phyloP scores from a whole-genome alignment of 345 rosid species.

The Pistacia atlantica region DNA sequence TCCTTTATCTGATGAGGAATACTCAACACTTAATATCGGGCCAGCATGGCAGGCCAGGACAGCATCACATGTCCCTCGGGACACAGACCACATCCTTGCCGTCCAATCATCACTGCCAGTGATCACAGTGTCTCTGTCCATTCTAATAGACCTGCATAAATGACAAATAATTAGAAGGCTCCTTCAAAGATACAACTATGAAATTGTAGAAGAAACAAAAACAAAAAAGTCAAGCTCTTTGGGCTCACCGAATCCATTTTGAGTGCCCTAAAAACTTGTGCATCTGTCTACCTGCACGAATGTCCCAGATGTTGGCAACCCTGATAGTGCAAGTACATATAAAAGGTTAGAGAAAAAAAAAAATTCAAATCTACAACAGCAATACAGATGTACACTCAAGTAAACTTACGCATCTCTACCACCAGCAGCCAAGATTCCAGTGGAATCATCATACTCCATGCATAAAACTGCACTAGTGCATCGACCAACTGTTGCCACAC shows the following conservation, averaged over 20 bases:
- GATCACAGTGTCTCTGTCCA: slow-evolving; percentile 91
- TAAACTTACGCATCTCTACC: slow-evolving; percentile 94
- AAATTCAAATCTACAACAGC: background rate
- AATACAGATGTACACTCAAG: slow-evolving; percentile 5
- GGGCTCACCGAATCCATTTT: slow-evolving; percentile 92
- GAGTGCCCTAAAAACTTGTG: slow-evolving; percentile 94
- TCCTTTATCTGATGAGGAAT: slow-evolving; percentile 79
- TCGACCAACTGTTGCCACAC: slow-evolving; percentile 99
- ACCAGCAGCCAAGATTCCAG: slow-evolving; percentile 93
- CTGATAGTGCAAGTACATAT: slow-evolving; percentile 47
- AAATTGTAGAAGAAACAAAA: slow-evolving; percentile 5
- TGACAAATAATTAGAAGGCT: slow-evolving; percentile 13
- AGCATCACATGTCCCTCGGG: slow-evolving; percentile 86
- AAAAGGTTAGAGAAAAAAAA: slow-evolving; percentile 9
- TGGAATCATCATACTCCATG: slow-evolving; percentile 96
- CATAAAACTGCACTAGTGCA: slow-evolving; percentile 88
- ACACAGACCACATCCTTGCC: slow-evolving; percentile 96
- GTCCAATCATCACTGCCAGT: slow-evolving; percentile 99
- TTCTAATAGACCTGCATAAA: slow-evolving; percentile 82
- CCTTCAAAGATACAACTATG: slow-evolving; percentile 13
- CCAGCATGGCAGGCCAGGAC: slow-evolving; percentile 99
- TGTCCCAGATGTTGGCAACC: slow-evolving; percentile 94
- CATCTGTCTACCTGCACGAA: slow-evolving; percentile 98
- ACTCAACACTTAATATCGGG: slow-evolving; percentile 81
- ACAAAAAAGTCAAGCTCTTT: slow-evolving; percentile 8